phyloP scores from a whole-genome alignment of 768 basidiomycete species.

The Astraeus odoratus region DNA sequence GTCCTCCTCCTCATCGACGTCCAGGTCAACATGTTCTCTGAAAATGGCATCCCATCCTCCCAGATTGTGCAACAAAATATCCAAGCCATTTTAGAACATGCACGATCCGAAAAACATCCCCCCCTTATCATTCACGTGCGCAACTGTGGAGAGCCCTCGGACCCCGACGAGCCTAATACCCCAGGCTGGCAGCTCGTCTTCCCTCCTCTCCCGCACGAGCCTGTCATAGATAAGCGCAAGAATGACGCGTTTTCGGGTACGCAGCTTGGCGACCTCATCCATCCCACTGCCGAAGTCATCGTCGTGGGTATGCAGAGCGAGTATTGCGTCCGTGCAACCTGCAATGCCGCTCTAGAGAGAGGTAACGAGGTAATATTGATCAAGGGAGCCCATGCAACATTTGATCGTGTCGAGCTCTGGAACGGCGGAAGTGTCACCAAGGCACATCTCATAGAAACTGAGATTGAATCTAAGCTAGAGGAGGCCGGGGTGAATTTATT shows the following conservation, averaged over 20 bases:
- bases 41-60: conserved; percentile 45
- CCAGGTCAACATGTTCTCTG: conserved; percentile 47
- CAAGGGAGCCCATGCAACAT: conserved; percentile 58
- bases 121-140: conserved; percentile 64
- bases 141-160: conserved; percentile 54
- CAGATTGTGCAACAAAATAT: conserved; percentile 41
- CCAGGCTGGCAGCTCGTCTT: conserved; percentile 59
- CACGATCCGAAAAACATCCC: conserved; percentile 40
- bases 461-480: conserved; percentile 62
- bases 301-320: conserved; percentile 65
- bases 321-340: conserved; percentile 52
- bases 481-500: conserved; percentile 60
- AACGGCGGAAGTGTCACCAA: conserved; percentile 49
- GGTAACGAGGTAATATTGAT: conserved; percentile 65
- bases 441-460: conserved; percentile 45
- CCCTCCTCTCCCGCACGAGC: conserved; percentile 42
- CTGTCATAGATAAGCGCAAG: conserved; percentile 58
- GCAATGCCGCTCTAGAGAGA: conserved; percentile 50
- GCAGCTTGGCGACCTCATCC: conserved; percentile 41
- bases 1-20: conserved; percentile 57
- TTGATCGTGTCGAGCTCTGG: conserved; percentile 57
- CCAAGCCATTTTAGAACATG: conserved; percentile 39
- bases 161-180: conserved; percentile 50
- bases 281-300: conserved; percentile 51
- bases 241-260: conserved; percentile 68